Conservation (phyloP, 108 stramenopile species). For the Cylindrotheca closterium region DNA sequence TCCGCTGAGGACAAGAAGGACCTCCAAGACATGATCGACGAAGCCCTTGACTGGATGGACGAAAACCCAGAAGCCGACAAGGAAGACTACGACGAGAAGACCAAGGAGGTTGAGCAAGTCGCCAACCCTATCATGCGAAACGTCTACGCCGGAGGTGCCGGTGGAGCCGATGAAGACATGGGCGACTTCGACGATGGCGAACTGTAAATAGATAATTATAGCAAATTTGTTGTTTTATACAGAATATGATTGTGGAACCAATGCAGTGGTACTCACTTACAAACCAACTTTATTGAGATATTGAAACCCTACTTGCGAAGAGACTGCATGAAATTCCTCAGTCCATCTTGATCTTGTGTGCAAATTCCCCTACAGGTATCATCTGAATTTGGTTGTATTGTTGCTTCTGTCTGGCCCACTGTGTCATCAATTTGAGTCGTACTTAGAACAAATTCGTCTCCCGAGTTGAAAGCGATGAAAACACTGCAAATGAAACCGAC, state of each 20-base stretch:
- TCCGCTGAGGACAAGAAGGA: slow-evolving; percentile 92
- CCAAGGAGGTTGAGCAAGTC: slow-evolving; percentile 92
- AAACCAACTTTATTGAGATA: background rate
- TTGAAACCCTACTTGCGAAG: slow-evolving; percentile 1
- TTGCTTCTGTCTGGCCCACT: slow-evolving; percentile 33
- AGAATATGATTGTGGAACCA: background rate
- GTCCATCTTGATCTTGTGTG: slow-evolving; percentile 48
- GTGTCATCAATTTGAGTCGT: slow-evolving; percentile 18
- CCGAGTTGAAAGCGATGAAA: slow-evolving; percentile 50
- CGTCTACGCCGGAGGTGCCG: slow-evolving; percentile 81
- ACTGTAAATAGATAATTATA: slow-evolving; percentile 43
- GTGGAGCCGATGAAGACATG: slow-evolving; percentile 54
- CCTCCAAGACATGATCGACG: slow-evolving; percentile 85
- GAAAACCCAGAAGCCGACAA: slow-evolving; percentile 92
- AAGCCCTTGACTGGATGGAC: slow-evolving; percentile 96
- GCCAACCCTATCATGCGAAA: slow-evolving; percentile 94
- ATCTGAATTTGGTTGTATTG: slow-evolving; percentile 43
- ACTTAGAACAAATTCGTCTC: slow-evolving; percentile 43
- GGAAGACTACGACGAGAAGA: slow-evolving; percentile 93
- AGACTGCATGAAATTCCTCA: slow-evolving; percentile 57
- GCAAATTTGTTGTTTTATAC: background rate
- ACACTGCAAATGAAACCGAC: slow-evolving; percentile 65
- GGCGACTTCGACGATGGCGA: slow-evolving; percentile 79
- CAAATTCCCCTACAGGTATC: slow-evolving; percentile 62
- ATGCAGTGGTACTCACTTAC: background rate